Evolutionary conservation across 768 basidiomycete genomes (phyloP), one percentile per base, ranked within the genome.

Genomic region (Leccinum broughii): DNA sequence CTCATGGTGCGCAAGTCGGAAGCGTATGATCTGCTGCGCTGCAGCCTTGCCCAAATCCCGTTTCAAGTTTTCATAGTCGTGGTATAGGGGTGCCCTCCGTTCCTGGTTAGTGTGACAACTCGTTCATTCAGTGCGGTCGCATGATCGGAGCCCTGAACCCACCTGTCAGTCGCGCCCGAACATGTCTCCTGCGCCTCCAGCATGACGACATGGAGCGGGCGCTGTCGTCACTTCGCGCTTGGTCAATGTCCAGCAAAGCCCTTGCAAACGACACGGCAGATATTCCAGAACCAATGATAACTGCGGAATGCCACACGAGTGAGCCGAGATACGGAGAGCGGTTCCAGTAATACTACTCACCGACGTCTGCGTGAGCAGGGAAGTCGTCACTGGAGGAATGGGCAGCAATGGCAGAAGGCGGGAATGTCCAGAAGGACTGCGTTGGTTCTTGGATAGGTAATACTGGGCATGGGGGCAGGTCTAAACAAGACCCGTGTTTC

Each of bases 401-500:
- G 2, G 68, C 62, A 3, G 83, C 74, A 15, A 87, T 78, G 15
- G 78, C 68, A 0, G 85, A 78, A 0, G 77, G 75, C 2, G 88
- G 87, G 9, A 78, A 66, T 8, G 80, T 81, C 90, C 90, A 92
- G 67, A 86, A 90, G 1, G 90, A 79, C 15, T 72, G 68, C 0
- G 83, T 83, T 3, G 87, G 82, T 59, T 82, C 77, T 2, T 75
- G 68, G 2, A 81, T 72, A 13, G 90, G 90, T 10, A 90, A 68
- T 0, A 82, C 83, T 1, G 41, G 75, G 17, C 57, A 63, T 3
- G 60, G 15, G 28, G 44, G 41, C 17, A 26, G 44, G 10, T 54
- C 55, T 34, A 30, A 46, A 48, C 37, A 0, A 48, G 30, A 6
- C 24, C 4, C 44, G 26, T 17, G 8, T 51, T 63, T 62, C 50